A percentile compares a stretch with the other conserved stretches of the same genome.
Evolutionary conservation across 176 grass and related monocot genomes (phyloP).

Genomic region (Oropetium thomaeum): DNA sequence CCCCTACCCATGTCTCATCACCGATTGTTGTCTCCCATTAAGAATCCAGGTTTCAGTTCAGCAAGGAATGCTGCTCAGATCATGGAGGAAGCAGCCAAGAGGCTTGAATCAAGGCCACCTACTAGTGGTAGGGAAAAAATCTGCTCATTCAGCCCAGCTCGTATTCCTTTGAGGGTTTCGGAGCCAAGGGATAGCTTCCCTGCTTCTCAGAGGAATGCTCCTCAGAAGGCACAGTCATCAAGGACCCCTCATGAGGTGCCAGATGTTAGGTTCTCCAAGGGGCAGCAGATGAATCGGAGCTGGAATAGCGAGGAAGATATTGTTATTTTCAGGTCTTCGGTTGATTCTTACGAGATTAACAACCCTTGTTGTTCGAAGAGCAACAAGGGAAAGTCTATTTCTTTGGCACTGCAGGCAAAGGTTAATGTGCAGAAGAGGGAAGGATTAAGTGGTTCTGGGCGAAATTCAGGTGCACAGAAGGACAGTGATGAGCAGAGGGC

Average conservation of each 20-base stretch:
- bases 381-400: constrained; percentile 75
- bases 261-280: constrained; percentile 39
- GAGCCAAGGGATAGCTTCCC: constrained; percentile 41
- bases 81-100: constrained; percentile 84
- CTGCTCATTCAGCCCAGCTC: constrained; percentile 52
- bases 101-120: constrained; percentile 67
- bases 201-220: constrained; percentile 36
- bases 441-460: constrained; percentile 45
- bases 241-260: constrained; percentile 29
- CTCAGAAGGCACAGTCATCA: constrained; percentile 47
- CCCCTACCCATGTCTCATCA: constrained; percentile 42
- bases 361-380: constrained; percentile 45
- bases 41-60: constrained; percentile 67
- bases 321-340: constrained; percentile 53
- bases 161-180: constrained; percentile 41
- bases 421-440: constrained; percentile 85
- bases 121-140: constrained; percentile 55
- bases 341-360: constrained; percentile 57
- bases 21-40: constrained; percentile 68
- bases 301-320: constrained; percentile 69
- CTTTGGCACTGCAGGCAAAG: constrained; percentile 72
- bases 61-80: constrained; percentile 67
- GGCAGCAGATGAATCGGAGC: constrained; percentile 37
- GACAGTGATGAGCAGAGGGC: constrained; percentile 51
- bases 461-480: constrained; percentile 47